Base-by-base conservation (phyloP, 2,329 filamentous ascomycete genomes). In the Pseudogymnoascus sp. region DNA sequence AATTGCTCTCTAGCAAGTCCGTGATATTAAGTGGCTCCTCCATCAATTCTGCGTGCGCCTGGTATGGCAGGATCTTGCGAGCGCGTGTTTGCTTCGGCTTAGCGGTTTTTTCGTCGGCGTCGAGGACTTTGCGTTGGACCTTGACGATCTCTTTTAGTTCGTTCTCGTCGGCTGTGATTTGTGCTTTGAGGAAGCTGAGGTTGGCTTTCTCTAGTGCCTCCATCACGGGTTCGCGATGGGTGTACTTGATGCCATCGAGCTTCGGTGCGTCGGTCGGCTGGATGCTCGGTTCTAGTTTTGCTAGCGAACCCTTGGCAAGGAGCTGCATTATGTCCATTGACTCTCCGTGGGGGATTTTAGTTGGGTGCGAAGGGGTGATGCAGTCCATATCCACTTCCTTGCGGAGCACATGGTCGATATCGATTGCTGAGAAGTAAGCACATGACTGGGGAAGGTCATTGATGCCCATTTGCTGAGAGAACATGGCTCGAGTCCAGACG, bases 331-430 rank as follows among this genome's bases (percentile, higher is more conserved):
- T 96, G 72, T 96, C 93, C 7, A 99, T 75, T 65, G 86, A 92
- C 76, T 97, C 93, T 37, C 96, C 95, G 1, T 87, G 89, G 0
- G 90, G 82, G 44, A 99, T 97, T 31, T 88, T 81, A 0, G 83
- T 81, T 0, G 84, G 83, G 74, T 99, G 90, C 46, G 89, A 95
- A 0, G 95, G 95, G 0, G 95, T 99, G 46, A 97, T 77, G 73
- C 95, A 99, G 72, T 96, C 90, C 91, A 99, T 96, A 74, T 99
- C 89, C 3, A 99, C 96, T 75, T 99, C 95, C 74, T 99, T 99
- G 61, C 95, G 85, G n/a, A 99, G 81, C 2, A 99, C 93, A 70
- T 91, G 88, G 72, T 99, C 95, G 68, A 99, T 90, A 72, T 99
- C 95, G 5, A 99, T 86, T 3, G 95, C 93, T 0, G 90, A 96